Evolutionary conservation across 345 rosid species (phyloP).

Genomic region (Barbarea vulgaris): DNA sequence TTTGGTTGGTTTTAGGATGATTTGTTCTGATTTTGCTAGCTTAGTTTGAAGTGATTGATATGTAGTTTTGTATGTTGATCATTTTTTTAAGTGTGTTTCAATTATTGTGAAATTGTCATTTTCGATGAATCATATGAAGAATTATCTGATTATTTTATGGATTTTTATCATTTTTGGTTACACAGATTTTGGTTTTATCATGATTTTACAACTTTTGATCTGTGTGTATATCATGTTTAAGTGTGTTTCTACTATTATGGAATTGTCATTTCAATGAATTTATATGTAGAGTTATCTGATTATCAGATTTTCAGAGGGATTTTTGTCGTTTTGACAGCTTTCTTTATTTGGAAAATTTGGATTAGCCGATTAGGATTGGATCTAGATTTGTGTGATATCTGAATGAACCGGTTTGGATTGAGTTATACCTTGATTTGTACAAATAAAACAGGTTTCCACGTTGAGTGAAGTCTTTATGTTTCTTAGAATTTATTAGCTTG

Average conservation of each 20-base stretch:
- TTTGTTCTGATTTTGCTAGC: not conserved
- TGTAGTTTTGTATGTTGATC: not conserved
- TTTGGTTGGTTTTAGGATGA: not conserved
- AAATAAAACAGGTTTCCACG: too few relatives aligned
- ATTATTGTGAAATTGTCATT: not conserved
- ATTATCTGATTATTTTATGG: not conserved
- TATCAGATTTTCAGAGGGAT: too few relatives aligned
- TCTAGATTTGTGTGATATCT: conserved; percentile 15
- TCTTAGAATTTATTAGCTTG: not conserved
- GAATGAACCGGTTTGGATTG: conserved; percentile 8
- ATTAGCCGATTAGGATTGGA: not conserved
- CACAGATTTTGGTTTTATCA: not conserved
- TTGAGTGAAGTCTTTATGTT: not conserved
- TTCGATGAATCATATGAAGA: not conserved
- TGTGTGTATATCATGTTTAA: not conserved
- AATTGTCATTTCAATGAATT: not conserved
- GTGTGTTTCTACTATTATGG: conserved; percentile 8
- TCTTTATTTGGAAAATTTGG: not conserved
- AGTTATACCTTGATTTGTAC: not conserved
- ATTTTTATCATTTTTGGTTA: not conserved
- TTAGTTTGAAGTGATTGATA: not conserved
- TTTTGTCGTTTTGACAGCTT: conserved; percentile 4
- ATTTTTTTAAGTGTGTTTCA: not conserved
- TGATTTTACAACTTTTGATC: not conserved
- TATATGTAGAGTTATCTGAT: not conserved